Evolutionary conservation across 2,329 filamentous ascomycete genomes (phyloP).

Genomic region (Cadophora sp.): DNA sequence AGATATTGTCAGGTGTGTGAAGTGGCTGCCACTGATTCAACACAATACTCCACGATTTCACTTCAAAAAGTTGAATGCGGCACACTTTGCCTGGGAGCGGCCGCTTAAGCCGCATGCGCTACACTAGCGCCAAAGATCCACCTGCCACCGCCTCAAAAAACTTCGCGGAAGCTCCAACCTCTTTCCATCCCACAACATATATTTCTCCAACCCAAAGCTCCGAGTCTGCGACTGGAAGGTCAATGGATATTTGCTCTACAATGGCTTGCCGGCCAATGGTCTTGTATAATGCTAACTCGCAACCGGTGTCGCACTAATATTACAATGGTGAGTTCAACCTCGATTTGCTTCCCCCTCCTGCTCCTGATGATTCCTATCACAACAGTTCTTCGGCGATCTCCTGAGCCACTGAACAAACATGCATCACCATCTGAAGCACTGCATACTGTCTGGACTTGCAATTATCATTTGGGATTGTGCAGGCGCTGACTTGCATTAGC

Average conservation of each 20-base stretch:
- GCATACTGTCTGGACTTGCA: conserved; percentile 9
- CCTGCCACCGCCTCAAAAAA: conserved; percentile 7
- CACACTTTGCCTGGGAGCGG: too few species aligned
- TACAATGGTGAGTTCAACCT: conserved; percentile 23
- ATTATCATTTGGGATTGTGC: conserved; percentile 30
- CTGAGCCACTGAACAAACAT: conserved; percentile 59
- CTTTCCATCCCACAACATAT: conserved; percentile 3
- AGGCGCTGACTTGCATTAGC: conserved; percentile 30
- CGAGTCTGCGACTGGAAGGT: background rate
- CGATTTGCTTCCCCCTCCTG: conserved; percentile 26
- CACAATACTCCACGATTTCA: too few species aligned
- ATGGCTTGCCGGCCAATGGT: background rate
- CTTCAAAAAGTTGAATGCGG: too few species aligned
- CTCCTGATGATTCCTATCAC: conserved; percentile 45
- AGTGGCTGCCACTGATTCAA: too few species aligned
- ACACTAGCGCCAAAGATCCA: conserved; percentile 14
- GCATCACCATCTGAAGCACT: conserved; percentile 77
- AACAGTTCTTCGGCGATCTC: conserved; percentile 44
- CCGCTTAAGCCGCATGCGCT: conserved; percentile 7
- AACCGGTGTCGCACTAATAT: conserved; percentile 14
- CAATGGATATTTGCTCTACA: background rate
- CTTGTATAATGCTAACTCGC: background rate
- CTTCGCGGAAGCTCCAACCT: conserved; percentile 4
- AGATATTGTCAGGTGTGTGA: too few species aligned
- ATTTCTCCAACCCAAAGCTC: background rate